A percentile compares a stretch with the other conserved stretches of the same genome.
Conservation (phyloP, 352 stramenopile species). For the Globisporangium radiosum region DNA sequence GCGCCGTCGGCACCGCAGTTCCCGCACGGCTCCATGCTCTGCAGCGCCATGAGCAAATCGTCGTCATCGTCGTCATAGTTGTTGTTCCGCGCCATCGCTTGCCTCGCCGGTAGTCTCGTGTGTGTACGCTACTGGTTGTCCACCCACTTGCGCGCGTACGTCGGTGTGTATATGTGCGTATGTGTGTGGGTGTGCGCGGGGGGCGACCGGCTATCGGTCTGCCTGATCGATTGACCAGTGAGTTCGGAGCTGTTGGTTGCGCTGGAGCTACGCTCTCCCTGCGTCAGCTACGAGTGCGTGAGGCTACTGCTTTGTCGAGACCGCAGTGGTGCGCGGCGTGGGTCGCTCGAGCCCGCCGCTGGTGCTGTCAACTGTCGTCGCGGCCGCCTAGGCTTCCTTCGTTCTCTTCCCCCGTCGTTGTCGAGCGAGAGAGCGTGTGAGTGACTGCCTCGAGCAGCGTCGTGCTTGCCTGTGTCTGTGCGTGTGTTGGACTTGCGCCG, state of each 20-base stretch:
- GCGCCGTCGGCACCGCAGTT: conserved; percentile 77
- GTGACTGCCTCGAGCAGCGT: not conserved
- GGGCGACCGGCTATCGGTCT: too few species aligned
- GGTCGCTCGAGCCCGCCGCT: not conserved
- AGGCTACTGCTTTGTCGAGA: not conserved
- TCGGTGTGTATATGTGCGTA: not conserved
- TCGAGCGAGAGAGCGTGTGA: not conserved
- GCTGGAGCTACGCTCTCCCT: too few species aligned
- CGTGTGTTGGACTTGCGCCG: not conserved
- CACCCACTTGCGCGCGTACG: too few species aligned
- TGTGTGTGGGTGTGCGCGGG: not conserved
- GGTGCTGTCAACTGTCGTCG: not conserved
- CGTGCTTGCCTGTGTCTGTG: not conserved
- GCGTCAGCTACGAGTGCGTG: not conserved
- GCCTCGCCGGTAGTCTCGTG: not conserved
- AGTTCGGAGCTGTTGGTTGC: too few species aligned
- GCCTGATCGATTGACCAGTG: too few species aligned
- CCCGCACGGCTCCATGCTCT: conserved; percentile 81
- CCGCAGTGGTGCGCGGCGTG: not conserved
- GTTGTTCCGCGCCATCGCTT: conserved; percentile 39
- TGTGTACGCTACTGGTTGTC: not conserved
- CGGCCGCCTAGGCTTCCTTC: too few species aligned
- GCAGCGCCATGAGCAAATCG: conserved; percentile 77
- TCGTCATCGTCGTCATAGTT: conserved; percentile 85
- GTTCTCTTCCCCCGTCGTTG: too few species aligned